Conservation (phyloP, 148 eudicot species). For the Linanthus parryae region DNA sequence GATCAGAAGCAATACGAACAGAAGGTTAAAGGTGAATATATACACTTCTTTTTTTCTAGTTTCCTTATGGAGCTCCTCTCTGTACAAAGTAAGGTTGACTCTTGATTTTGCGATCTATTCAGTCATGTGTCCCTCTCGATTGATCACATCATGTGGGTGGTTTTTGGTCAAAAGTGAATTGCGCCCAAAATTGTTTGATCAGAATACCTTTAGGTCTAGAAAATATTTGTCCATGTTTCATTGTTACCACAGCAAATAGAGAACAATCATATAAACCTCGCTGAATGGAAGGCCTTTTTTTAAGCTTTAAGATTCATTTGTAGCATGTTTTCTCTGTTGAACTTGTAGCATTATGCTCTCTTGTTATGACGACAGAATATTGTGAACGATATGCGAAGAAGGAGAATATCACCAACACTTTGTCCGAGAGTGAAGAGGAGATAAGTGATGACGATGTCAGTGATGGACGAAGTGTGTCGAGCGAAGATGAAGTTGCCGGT, state of each 20-base stretch:
- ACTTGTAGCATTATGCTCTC: neutral
- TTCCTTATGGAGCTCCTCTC: no score
- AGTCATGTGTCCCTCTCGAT: no score
- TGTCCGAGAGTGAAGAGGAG: slow-evolving; percentile 26
- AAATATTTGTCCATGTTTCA: no score
- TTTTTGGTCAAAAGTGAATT: no score
- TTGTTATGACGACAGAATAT: slow-evolving; percentile 21
- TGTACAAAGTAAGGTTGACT: no score
- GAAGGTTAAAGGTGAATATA: slow-evolving; percentile 56
- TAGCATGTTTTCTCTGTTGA: neutral
- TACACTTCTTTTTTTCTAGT: neutral
- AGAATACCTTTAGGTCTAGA: no score
- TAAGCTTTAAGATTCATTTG: neutral
- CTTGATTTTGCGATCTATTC: no score
- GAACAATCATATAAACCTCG: no score
- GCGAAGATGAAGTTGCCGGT: slow-evolving; percentile 21
- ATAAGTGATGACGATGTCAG: slow-evolving; percentile 25
- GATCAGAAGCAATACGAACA: slow-evolving; percentile 53
- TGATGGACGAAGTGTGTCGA: slow-evolving; percentile 19
- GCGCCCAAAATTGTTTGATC: no score
- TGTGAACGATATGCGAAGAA: slow-evolving; percentile 43
- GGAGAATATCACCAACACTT: slow-evolving; percentile 18
- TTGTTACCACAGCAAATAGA: no score
- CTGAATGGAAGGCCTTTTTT: no score
- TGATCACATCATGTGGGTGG: no score